Evolutionary conservation across 2,329 filamentous ascomycete genomes (phyloP).

Genomic region (Pseudopithomyces chartarum): DNA sequence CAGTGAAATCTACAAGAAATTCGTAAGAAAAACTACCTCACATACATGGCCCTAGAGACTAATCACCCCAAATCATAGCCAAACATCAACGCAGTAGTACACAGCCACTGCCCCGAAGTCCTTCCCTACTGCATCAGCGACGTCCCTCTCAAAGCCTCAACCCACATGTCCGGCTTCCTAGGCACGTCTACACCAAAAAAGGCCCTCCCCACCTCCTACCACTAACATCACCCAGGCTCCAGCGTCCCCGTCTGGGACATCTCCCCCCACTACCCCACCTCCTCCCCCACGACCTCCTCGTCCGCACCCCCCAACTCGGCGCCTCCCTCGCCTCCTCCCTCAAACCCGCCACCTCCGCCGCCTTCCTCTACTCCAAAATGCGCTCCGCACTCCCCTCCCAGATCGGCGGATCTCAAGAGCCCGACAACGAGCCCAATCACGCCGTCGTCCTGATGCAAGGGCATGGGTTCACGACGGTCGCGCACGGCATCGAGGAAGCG

Average conservation of each 20-base stretch:
- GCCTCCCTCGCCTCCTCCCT: constrained; percentile 43
- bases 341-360: constrained; percentile 43
- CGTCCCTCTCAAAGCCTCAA: constrained; percentile 44
- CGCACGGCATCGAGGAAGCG: constrained; percentile 49
- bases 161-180: constrained; percentile 52
- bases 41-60: background rate
- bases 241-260: constrained; percentile 45
- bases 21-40: constrained; percentile 16
- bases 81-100: constrained; percentile 50
- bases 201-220: background rate
- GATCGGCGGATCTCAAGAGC: constrained; percentile 38
- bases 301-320: constrained; percentile 36
- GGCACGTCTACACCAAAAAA: constrained; percentile 23
- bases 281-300: constrained; percentile 43
- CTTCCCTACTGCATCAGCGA: constrained; percentile 50
- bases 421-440: constrained; percentile 40
- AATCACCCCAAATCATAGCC: constrained; percentile 14
- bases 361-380: constrained; percentile 46
- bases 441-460: constrained; percentile 48
- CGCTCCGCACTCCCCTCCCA: constrained; percentile 42
- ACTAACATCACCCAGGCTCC: constrained; percentile 24
- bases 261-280: constrained; percentile 31
- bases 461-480: constrained; percentile 53
- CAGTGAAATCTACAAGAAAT: constrained; percentile 52
- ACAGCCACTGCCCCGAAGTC: constrained; percentile 50